Base-by-base conservation (phyloP, 805 yeast genomes). In the Kazachstania martiniae region DNA sequence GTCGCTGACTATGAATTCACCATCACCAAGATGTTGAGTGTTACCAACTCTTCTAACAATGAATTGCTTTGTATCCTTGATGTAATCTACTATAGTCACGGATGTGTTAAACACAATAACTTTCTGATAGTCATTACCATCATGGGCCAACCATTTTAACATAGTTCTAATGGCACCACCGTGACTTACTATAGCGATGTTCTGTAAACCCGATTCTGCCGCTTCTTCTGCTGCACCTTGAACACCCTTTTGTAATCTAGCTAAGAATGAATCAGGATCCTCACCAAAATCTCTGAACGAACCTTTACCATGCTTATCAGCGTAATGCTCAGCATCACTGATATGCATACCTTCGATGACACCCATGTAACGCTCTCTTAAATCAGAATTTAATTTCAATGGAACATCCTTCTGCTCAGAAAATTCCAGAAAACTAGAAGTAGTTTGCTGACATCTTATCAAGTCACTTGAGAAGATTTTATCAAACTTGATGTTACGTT, bases 291-390 rank as follows among this genome's bases (percentile, higher is more conserved):
- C 74, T 37, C 73, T 66, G 47, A 73, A 79, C 15, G 61, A 47
- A 14, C 65, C 58, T 23, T 62, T 53, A 16, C 85, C 89, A 42
- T 68, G 77, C 33, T 61, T 58, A 3, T 53, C 66, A 6, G 76
- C 68, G 40, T 56, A 62, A 8, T 42, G 47, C 19, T 64, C 59
- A 2, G 94, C 95, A 27, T 79, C 86, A 18, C 50, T 54, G 21
- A 82, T 61, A 28, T 65, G 61, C 82, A 79, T 73, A 3, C 93
- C 93, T 53, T 84, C 83, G 18, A 77, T 77, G 7, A 64, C 68
- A 1, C 94, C 94, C 93, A 84, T 81, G 32, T 61, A 53, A 28
- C 94, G 63, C 46, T 84, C 95, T 41, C 95, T 65, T 25, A 80
- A 60, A 17, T 62, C 59, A 7, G 49, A 38, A n/a, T 70, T 63